A percentile compares a stretch with the other conserved stretches of the same genome.
Conservation (phyloP, 768 basidiomycete species). For the Pulveroboletus sp. region DNA sequence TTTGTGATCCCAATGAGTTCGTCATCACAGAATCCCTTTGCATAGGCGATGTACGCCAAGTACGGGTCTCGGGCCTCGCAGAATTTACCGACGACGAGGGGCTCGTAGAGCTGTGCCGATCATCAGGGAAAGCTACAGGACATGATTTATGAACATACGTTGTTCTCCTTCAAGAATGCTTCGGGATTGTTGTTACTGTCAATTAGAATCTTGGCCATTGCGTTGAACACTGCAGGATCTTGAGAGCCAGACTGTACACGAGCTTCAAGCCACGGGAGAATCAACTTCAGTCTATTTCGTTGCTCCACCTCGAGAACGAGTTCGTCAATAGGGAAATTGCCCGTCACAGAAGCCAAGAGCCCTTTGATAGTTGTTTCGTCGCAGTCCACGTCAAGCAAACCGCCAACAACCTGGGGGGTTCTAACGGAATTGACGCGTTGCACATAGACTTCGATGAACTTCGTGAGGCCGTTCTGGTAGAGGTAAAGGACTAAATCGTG, state of each 20-base stretch:
- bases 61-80: slow-evolving; percentile 99
- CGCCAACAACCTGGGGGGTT: slow-evolving; percentile 96
- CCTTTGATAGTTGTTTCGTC: slow-evolving; percentile 95
- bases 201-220: slow-evolving; percentile 97
- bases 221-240: slow-evolving; percentile 93
- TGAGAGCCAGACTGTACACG: slow-evolving; percentile 92
- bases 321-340: slow-evolving; percentile 97
- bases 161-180: slow-evolving; percentile 97
- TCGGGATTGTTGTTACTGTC: slow-evolving; percentile 99
- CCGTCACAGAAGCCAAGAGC: slow-evolving; percentile 90
- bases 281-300: slow-evolving; percentile 92
- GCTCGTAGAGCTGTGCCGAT: slow-evolving; percentile 79
- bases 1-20: slow-evolving; percentile 97
- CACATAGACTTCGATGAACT: slow-evolving; percentile 99
- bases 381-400: slow-evolving; percentile 95
- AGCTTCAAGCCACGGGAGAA: slow-evolving; percentile 95
- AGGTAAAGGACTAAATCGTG: slow-evolving; percentile 98
- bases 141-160: slow-evolving; percentile 50
- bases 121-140: slow-evolving; percentile 4
- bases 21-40: slow-evolving; percentile 98
- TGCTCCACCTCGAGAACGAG: slow-evolving; percentile 97
- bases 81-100: slow-evolving; percentile 96
- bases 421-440: slow-evolving; percentile 96
- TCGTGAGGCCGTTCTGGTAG: slow-evolving; percentile 94
- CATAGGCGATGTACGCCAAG: slow-evolving; percentile 98